phyloP scores from a whole-genome alignment of 1,284 basidiomycete genomes.

The Kwoniella shivajii region DNA sequence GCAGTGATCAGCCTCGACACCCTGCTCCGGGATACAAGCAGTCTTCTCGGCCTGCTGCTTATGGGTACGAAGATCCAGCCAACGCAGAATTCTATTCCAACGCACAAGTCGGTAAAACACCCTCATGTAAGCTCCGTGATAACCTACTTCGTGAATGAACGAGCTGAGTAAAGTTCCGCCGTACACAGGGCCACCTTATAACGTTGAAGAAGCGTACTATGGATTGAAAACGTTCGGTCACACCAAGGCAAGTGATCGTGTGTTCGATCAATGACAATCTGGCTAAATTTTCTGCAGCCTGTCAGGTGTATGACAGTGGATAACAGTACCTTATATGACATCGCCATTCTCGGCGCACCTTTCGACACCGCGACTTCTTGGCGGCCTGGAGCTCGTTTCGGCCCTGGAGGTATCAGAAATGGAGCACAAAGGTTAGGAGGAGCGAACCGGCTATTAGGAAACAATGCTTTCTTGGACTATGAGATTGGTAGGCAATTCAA shows the following conservation, averaged over 20 bases:
- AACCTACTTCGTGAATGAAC: no score
- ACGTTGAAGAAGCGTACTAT: constrained; percentile 8
- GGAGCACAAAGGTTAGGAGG: constrained; percentile 68
- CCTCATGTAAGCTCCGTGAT: no score
- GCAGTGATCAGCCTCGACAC: constrained; percentile 16
- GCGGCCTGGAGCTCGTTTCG: constrained; percentile 75
- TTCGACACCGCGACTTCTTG: constrained; percentile 75
- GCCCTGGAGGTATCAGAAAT: constrained; percentile 75
- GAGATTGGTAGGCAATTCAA: constrained; percentile 26
- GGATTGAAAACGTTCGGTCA: constrained; percentile 22
- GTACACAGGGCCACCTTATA: constrained; percentile 15
- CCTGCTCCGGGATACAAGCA: constrained; percentile 5
- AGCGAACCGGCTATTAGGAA: constrained; percentile 65
- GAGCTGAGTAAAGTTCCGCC: no score
- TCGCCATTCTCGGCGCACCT: constrained; percentile 71
- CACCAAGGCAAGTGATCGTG: constrained; percentile 3
- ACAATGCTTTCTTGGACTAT: constrained; percentile 61
- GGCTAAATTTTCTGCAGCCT: not conserved
- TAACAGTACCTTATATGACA: constrained; percentile 21
- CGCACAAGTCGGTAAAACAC: no score
- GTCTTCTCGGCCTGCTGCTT: not conserved
- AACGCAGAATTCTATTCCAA: constrained; percentile 12
- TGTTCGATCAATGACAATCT: not conserved
- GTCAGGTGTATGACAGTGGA: constrained; percentile 25
- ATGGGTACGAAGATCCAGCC: constrained; percentile 13